Base-by-base conservation (phyloP, 1,139 yeast genomes). In the Yamadazyma diospyri region DNA sequence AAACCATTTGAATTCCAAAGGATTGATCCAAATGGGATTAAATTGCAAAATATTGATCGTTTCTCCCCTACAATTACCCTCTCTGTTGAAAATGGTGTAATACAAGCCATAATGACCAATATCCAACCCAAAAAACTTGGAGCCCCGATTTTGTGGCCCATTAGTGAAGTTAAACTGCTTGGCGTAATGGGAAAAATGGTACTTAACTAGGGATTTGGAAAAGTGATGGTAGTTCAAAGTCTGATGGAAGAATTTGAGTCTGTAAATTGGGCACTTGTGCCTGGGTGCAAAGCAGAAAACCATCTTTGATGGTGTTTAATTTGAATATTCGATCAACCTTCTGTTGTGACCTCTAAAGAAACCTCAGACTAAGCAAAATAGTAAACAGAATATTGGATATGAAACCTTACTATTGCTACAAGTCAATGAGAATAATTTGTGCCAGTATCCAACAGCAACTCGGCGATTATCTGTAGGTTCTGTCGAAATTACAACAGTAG, bases 31-130 rank as follows among this genome's bases (percentile, higher is more conserved):
- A 5, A 35, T 24, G 2, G 48, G 49, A 27, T 45, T 37, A 28
- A 44, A 44, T 18, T 27, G 30, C 11, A 44, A 21, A 6, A 45
- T 34, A 30, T 41, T 33, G 6, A 44, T 24, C n/a, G 24, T 36
- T 5, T 23, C 28, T 8, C 39, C 39, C 16, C 40, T 40, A 19
- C 36, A 40, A 33, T 48, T 50, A 13, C 52, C 54, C 36, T 69
- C 74, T 30, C 60, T 63, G 42, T 60, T 64, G 46, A 62, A 66
- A 33, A 69, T 61, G 6, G 71, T 57, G 39, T 56, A 69, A 45
- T 69, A 69, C 26, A 69, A 49, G 0, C 74, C 75, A 45, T 67
- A 69, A 39, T 69, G 74, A 11, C 74, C 75, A 23, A 51, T 44
- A 30, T 59, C 63, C 11, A 69, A 60, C 10, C 56, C 51, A 37